Conservation (phyloP, 2,329 filamentous ascomycete genomes). For the Fusarium sororula region DNA sequence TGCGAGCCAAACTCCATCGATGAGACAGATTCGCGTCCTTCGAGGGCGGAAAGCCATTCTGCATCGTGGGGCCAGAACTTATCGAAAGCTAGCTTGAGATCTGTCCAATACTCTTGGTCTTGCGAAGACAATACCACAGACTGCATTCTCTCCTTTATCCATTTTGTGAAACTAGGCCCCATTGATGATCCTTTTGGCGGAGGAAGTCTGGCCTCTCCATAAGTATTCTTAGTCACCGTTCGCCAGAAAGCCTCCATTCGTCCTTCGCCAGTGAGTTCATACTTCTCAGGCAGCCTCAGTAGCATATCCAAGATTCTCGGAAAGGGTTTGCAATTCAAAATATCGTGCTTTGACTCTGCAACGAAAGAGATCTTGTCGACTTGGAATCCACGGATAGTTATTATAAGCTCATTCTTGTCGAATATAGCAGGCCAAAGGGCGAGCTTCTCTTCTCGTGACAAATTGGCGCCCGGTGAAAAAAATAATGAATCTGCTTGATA, state of each 20-base stretch:
- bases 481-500: background rate
- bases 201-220: background rate
- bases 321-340: background rate
- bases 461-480: rapidly evolving
- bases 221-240: background rate
- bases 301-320: background rate
- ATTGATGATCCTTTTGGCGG: background rate
- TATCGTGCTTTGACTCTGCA: background rate
- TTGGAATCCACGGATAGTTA: background rate
- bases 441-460: background rate
- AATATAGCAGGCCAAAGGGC: background rate
- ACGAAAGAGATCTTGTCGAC: background rate
- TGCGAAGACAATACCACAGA: background rate
- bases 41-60: background rate
- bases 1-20: background rate
- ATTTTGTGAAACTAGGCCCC: background rate
- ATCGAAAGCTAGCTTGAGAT: background rate
- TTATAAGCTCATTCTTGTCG: background rate
- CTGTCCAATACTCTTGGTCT: background rate
- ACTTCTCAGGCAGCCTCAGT: background rate
- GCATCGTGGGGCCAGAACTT: background rate
- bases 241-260: background rate
- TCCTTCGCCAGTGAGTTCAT: background rate
- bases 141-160: background rate
- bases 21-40: background rate